phyloP scores from a whole-genome alignment of 176 grass and related monocot species.

The Oryza glaberrima region DNA sequence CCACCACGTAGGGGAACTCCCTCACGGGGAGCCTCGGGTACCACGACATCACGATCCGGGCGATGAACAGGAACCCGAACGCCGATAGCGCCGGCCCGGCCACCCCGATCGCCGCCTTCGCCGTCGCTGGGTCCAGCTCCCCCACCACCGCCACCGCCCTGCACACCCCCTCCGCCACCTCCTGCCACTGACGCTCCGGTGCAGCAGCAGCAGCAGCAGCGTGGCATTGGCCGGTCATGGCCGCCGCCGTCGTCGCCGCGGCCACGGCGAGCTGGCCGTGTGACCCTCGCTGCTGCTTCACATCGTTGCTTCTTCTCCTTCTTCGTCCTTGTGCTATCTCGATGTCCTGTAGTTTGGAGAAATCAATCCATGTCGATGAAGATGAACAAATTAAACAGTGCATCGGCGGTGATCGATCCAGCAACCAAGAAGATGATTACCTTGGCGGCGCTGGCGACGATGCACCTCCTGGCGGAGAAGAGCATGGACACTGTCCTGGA shows the following conservation, averaged over 20 bases:
- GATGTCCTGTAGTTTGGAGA: neutral
- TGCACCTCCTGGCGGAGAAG: neutral
- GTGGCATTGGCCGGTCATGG: neutral
- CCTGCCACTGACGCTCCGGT: neutral
- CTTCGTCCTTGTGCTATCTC: neutral
- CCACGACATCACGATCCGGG: conserved; percentile 94
- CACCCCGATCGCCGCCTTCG: conserved; percentile 53
- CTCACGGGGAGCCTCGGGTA: conserved; percentile 80
- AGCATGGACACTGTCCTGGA: neutral
- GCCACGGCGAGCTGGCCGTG: neutral
- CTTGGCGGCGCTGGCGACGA: conserved; percentile 8
- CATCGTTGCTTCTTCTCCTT: neutral
- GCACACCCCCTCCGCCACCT: neutral
- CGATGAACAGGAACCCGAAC: conserved; percentile 78
- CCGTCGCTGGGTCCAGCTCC: conserved; percentile 73
- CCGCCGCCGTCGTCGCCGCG: neutral
- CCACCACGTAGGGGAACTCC: conserved; percentile 86
- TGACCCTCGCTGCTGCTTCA: neutral
- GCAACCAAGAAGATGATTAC: neutral
- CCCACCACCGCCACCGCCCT: conserved; percentile 35
- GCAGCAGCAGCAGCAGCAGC: neutral
- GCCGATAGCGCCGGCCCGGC: conserved; percentile 77
- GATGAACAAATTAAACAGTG: neutral
- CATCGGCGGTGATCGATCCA: neutral
- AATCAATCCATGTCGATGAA: neutral